Evolutionary conservation across 1,139 yeast genomes (phyloP), one percentile per base, ranked within the genome.

Genomic region (Geotrichum aggregatum): DNA sequence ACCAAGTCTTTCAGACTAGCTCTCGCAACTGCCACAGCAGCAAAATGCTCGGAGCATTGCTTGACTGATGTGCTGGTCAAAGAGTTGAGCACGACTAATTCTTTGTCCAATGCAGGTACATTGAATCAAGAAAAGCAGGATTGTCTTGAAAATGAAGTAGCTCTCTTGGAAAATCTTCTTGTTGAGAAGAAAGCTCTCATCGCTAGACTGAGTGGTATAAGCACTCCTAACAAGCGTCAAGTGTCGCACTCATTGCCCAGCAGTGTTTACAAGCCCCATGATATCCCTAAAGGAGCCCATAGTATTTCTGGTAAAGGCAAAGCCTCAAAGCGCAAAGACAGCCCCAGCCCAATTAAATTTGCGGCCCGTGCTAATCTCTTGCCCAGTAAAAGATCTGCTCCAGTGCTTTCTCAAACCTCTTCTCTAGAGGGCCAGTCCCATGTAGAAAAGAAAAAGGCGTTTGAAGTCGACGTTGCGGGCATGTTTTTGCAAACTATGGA

Each of bases 311-410:
- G 26, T n/a, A 40, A 22, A 40, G 33, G 33, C 3, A 40, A 24
- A n/a, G 10, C 18, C 11, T 22, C 44, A 40, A 38, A 24, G 8
- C 8, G 28, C 7, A 24, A 24, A 24, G 28, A 24, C 8, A 24
- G 8, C 8, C 8, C 28, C 8, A 24, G 28, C 8, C 5, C 7
- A 5, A 24, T 8, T 24, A 24, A 8, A 24, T 38, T 38, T 38
- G 11, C 36, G 2, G 18, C 35, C 19, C 45, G 45, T 5, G 2
- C 19, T 11, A 42, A 42, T 19, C n/a, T 26, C 13, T 22, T 42
- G 16, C 45, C 45, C 26, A 42, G 45, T 19, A 42, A 42, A 14
- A 10, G 44, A 19, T 22, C 31, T n/a, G 18, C 11, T 33, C 5
- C 36, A 5, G 5, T 24, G 5, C 28, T 24, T 24, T 24, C 8